These are phyloP conservation scores for Parietaria judaica DNA, from an alignment of 306 rosid genomes.

Conservation along the genomic window DNA sequence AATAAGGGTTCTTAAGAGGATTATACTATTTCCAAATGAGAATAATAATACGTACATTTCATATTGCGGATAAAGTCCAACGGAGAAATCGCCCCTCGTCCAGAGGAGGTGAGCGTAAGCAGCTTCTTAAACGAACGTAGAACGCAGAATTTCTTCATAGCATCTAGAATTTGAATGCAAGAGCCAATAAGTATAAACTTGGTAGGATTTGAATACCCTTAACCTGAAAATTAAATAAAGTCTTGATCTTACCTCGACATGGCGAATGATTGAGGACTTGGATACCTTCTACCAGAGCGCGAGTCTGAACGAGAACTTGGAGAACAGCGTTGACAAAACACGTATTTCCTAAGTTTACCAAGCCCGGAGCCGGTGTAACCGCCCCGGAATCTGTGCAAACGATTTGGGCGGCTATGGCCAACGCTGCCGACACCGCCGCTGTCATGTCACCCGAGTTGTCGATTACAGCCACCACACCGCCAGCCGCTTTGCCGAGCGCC, in stretches of 20 bases:
- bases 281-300: conserved; percentile 56
- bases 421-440: too few relatives aligned
- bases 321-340: conserved; percentile 74
- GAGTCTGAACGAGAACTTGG: conserved; percentile 82
- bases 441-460: too few relatives aligned
- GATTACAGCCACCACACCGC: too few relatives aligned
- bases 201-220: neutral
- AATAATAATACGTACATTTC: too few relatives aligned
- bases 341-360: conserved; percentile 73
- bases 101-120: conserved; percentile 35
- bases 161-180: conserved; percentile 35
- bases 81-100: conserved; percentile 48
- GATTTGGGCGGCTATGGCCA: too few relatives aligned
- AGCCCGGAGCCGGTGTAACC: conserved; percentile 91
- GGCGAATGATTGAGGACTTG: conserved; percentile 30
- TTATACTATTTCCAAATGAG: too few relatives aligned
- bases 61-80: conserved; percentile 47
- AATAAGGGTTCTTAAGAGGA: too few relatives aligned
- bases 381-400: too few relatives aligned
- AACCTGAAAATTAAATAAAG: neutral
- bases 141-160: conserved; percentile 46
- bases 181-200: neutral
- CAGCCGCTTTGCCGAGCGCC: too few relatives aligned
- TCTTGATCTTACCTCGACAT: conserved; percentile 35
- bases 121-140: too few relatives aligned